Conservation (phyloP, 768 basidiomycete genomes). For the Strobilomyces confusus region DNA sequence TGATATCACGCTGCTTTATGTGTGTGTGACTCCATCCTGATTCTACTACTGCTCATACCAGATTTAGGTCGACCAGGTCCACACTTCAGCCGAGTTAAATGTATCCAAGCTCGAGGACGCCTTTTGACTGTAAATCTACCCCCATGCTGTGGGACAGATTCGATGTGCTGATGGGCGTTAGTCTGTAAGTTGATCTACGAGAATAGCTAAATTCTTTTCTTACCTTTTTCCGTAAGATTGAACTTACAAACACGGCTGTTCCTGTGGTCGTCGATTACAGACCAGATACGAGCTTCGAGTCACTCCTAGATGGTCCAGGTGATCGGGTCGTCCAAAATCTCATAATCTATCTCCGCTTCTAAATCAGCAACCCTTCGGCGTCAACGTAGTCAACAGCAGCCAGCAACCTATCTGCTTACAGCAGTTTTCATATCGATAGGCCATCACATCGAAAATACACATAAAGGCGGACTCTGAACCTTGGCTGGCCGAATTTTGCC, state of each 20-base stretch:
- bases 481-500: no score
- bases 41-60: background rate
- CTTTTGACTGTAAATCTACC: slow-evolving; percentile 26
- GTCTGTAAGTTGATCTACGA: slow-evolving; percentile 15
- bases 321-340: slow-evolving; percentile 25
- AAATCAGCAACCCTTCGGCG: slow-evolving; percentile 12
- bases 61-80: slow-evolving; percentile 1
- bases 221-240: slow-evolving; percentile 15
- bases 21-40: background rate
- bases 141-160: slow-evolving; percentile 24
- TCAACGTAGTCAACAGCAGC: slow-evolving; percentile 15
- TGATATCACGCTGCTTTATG: background rate
- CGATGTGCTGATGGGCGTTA: slow-evolving; percentile 8
- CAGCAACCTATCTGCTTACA: no score
- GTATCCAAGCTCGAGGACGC: slow-evolving; percentile 18
- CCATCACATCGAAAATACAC: no score
- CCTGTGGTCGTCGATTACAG: slow-evolving; percentile 15
- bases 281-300: background rate
- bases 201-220: background rate
- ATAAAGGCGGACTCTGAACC: no score
- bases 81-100: background rate
- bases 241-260: slow-evolving; percentile 19
- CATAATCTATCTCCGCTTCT: slow-evolving; percentile 17
- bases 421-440: no score
- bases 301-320: slow-evolving; percentile 18